Evolutionary conservation across 208 protist genomes (phyloP), one percentile per base, ranked within the genome.

Genomic region (Trypanosoma avium): DNA sequence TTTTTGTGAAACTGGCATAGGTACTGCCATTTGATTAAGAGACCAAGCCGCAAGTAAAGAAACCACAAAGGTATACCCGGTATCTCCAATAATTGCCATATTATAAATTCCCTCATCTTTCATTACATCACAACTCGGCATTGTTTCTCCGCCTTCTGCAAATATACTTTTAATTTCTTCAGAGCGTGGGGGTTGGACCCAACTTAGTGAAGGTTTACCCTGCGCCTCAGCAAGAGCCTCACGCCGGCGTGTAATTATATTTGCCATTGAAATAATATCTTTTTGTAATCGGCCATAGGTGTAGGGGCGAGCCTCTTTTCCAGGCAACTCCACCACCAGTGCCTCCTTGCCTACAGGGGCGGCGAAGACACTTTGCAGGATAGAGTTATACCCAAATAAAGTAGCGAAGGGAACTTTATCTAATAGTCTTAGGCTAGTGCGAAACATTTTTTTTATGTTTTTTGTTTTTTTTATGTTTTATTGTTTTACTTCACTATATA

Each of bases 281-380:
- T 80, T 82, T 70, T 90, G 88, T 48, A 95, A 82, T 35, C 70
- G 72, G 12, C 88, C 88, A 58, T 92, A 95, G 50, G 88, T 89
- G 57, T 79, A 95, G 26, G 48, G 45, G 56, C 56, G 32, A 1
- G 74, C 67, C 10, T 32, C 29, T 30, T 49, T 43, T 0, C 81
- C 80, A 4, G 86, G 76, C n/a, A 90, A 24, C 75, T 95, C 89
- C 38, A 81, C 77, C 22, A 67, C 77, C 50, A 95, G 71, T 30
- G 86, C 85, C 38, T 88, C 79, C 54, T 81, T 80, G 33, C 76
- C 47, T 27, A 66, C 64, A 19, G 77, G 79, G 1, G 89, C 75
- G 21, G 67, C 52, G 61, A 95, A 95, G 21, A 95, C 79, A 50
- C 63, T 79, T 36, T 79, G 62, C 36, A 95, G 77, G 32, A 93